A percentile compares a stretch with the other conserved stretches of the same genome.
phyloP scores from a whole-genome alignment of 129 eudicot species.

The Centaurea solstitialis region DNA sequence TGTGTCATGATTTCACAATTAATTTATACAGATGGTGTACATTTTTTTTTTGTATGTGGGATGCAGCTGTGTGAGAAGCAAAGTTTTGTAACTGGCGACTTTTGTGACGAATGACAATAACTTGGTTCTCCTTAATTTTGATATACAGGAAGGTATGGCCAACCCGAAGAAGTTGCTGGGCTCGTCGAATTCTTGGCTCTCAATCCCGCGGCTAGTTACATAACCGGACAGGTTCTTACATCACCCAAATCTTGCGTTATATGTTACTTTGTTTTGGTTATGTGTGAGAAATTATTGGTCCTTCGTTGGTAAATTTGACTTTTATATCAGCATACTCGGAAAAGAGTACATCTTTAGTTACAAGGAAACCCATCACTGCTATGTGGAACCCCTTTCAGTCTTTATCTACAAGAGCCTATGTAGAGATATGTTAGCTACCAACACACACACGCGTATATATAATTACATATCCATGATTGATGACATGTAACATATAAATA shows the following conservation, averaged over 20 bases:
- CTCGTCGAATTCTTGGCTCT: conserved; percentile 94
- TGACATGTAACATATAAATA: too few relatives aligned
- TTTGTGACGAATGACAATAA: not conserved
- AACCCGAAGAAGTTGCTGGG: conserved; percentile 96
- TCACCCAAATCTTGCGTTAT: not conserved
- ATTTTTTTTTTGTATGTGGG: not conserved
- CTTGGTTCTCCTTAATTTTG: not conserved
- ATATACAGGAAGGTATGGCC: conserved; percentile 76
- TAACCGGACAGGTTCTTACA: conserved; percentile 88
- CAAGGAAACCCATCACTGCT: not conserved
- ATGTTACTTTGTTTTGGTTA: not conserved
- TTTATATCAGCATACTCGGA: not conserved
- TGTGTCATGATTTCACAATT: not conserved
- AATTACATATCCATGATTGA: not conserved
- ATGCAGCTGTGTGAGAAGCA: not conserved
- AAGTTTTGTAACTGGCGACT: not conserved
- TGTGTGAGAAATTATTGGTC: not conserved
- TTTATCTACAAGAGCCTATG: not conserved
- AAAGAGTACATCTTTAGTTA: not conserved
- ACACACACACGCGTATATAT: too few relatives aligned
- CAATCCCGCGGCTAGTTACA: conserved; percentile 85
- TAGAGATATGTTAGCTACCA: not conserved
- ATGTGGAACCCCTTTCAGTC: not conserved
- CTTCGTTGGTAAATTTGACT: not conserved
- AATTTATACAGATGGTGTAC: not conserved